Evolutionary conservation across 108 stramenopile species (phyloP), one percentile per base, ranked within the genome.

Genomic region (Conticribra guillardii): DNA sequence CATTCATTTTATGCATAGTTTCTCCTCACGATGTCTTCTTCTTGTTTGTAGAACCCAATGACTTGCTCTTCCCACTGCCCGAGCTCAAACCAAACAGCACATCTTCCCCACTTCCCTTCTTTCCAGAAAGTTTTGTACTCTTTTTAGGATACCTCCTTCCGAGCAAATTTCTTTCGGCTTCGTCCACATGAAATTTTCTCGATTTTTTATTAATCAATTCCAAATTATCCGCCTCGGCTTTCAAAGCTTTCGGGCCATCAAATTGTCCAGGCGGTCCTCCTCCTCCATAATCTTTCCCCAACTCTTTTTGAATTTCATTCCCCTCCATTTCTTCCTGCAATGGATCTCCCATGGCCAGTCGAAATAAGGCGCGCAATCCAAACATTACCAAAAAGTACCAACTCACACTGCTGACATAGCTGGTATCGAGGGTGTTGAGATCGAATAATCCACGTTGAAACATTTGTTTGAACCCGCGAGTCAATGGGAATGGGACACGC

Each of bases 331-430:
- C 91, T 32, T 74, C 63, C 33, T 89, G 79, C 22, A 77, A 32
- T 11, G 97, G 95, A 67, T 93, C 94, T 9, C 96, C 95, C 62
- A 97, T 90, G 59, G 90, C 90, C 31, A 99, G 69, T 45, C 81
- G 77, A 60, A 98, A 96, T 60, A 98, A 92, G 22, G 89, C 93
- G 34, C 94, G 86, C 8, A 98, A 67, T 49, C 99, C 99, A 69
- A 94, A 99, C 95, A 97, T 97, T 51, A 97, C 92, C 54, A 99
- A 76, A 75, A 99, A 98, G 76, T 98, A 98, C 98, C 97, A 98
- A 58, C 85, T 87, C 4, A 98, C 86, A 52, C 82, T 83, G 17
- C 82, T 84, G 16, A 99, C 99, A 68, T 99, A 99, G 47, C 88
- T 89, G 7, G 94, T 92, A 57, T 98, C 97, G 56, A 99, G 86